Conservation (phyloP, 2,329 filamentous ascomycete species). For the Trichoderma sp. region DNA sequence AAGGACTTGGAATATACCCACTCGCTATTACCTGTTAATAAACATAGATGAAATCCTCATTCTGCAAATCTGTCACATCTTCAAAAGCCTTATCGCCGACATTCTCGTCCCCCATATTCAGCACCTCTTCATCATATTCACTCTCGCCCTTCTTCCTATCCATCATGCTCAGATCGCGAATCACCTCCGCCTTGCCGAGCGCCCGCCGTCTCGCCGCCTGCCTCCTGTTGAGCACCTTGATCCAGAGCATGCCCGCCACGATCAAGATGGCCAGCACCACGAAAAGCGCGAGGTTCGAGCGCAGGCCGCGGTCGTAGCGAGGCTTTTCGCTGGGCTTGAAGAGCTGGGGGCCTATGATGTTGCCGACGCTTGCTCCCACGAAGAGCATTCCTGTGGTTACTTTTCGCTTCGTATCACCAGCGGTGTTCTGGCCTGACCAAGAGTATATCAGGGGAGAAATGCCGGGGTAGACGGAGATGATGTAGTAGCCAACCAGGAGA, state of each 20-base stretch:
- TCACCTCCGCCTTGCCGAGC: constrained; percentile 47
- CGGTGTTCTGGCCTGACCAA: constrained; percentile 62
- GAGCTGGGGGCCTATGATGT: constrained; percentile 65
- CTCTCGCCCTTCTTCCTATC: constrained; percentile 27
- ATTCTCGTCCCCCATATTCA: constrained; percentile 32
- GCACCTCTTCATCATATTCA: constrained; percentile 32
- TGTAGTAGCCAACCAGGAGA: constrained; percentile 59
- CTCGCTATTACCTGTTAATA: constrained; percentile 35
- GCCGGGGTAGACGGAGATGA: constrained; percentile 62
- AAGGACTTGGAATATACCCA: not conserved
- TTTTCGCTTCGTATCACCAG: constrained; percentile 68
- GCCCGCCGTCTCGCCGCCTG: constrained; percentile 40
- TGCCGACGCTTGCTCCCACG: constrained; percentile 63
- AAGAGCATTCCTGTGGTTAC: constrained; percentile 63
- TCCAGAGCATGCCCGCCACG: constrained; percentile 39
- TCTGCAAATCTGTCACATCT: constrained; percentile 60
- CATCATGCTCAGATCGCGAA: constrained; percentile 58
- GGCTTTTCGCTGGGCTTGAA: constrained; percentile 62
- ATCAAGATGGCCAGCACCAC: constrained; percentile 56
- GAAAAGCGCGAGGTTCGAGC: constrained; percentile 63
- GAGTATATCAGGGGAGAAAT: constrained; percentile 59
- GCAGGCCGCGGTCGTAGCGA: constrained; percentile 58
- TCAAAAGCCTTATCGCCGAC: constrained; percentile 47
- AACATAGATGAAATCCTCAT: constrained; percentile 65
- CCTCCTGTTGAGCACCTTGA: constrained; percentile 56